A percentile compares a stretch with the other conserved stretches of the same genome.
These are phyloP conservation scores for Euphorbia pulcherrima DNA, from an alignment of 345 rosid species.

Conservation along the genomic window DNA sequence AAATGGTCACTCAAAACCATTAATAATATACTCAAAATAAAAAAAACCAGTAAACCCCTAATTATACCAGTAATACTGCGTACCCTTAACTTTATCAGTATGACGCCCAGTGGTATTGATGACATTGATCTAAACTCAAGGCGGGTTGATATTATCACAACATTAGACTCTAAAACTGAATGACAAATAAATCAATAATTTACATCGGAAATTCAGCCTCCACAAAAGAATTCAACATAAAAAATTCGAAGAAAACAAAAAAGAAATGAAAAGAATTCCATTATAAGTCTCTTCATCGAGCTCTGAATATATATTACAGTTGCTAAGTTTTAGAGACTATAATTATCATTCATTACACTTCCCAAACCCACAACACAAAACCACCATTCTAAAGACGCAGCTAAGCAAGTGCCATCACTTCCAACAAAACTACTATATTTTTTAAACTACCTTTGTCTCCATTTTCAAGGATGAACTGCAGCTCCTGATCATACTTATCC, in stretches of 20 bases:
- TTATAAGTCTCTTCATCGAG: not conserved
- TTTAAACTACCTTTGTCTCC: not conserved
- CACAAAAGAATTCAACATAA: no score
- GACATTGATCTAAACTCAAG: no score
- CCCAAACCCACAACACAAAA: not conserved
- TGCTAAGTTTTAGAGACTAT: conserved; percentile 4
- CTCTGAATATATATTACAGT: conserved; percentile 14
- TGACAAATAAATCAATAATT: no score
- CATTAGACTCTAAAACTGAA: no score
- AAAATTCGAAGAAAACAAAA: not conserved
- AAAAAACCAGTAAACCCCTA: no score
- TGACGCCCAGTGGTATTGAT: no score
- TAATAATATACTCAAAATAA: no score
- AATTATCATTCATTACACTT: not conserved
- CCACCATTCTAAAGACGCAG: not conserved
- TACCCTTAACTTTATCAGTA: no score
- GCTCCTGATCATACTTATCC: not conserved
- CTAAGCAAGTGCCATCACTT: not conserved
- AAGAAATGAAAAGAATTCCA: conserved; percentile 1
- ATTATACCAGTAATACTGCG: no score
- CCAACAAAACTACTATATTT: not conserved
- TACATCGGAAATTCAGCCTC: not conserved
- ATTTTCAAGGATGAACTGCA: not conserved
- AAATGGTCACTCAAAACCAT: no score
- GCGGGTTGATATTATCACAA: no score